Conservation (phyloP, 2,329 filamentous ascomycete genomes). For the Drechslera avenae region DNA sequence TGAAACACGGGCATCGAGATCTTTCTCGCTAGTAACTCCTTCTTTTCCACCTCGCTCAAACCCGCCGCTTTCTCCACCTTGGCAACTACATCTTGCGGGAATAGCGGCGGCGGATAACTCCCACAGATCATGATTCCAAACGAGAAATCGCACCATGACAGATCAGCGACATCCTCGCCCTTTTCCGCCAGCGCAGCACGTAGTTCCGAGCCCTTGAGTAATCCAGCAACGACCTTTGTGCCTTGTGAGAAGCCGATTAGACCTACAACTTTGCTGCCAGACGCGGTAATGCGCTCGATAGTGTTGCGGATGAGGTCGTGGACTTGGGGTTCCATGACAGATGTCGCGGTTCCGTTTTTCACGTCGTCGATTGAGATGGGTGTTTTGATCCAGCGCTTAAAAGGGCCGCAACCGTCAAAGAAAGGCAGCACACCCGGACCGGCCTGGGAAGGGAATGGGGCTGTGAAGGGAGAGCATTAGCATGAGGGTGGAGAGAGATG, state of each 20-base stretch:
- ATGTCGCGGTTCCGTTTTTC: constrained; percentile 16
- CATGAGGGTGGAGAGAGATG: not conserved
- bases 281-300: constrained; percentile 14
- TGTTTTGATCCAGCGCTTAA: constrained; percentile 39
- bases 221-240: constrained; percentile 40
- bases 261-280: constrained; percentile 36
- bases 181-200: constrained; percentile 10
- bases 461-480: constrained; percentile 18
- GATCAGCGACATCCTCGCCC: not conserved
- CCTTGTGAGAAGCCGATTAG: constrained; percentile 44
- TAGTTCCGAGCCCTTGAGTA: constrained; percentile 36
- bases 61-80: constrained; percentile 6
- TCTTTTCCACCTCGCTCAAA: constrained; percentile 10
- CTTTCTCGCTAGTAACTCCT: constrained; percentile 18
- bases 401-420: constrained; percentile 47
- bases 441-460: constrained; percentile 39
- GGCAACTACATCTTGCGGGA: constrained; percentile 20
- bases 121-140: constrained; percentile 35
- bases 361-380: constrained; percentile 22
- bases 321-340: constrained; percentile 25
- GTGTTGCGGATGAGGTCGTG: constrained; percentile 27
- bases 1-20: constrained; percentile 40
- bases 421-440: constrained; percentile 47
- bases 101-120: constrained; percentile 37
- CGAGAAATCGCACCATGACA: constrained; percentile 24